Evolutionary conservation across 805 yeast genomes (phyloP), one percentile per base, ranked within the genome.

Genomic region (Candida boidinii): DNA sequence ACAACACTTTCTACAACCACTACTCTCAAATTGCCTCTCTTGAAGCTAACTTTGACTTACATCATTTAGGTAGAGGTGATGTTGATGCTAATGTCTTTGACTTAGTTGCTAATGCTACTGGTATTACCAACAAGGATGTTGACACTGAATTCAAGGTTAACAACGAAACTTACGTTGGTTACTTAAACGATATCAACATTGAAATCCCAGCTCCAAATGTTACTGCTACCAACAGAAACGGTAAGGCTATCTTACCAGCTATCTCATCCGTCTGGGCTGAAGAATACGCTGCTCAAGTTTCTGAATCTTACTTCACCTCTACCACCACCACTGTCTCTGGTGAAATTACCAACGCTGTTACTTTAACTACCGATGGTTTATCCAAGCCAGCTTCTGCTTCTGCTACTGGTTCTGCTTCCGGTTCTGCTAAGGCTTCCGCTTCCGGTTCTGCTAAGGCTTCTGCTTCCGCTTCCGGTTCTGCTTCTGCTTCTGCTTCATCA

Each of bases 41-140:
- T 30, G 61, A 66, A 54, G 70, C 66, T 35, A 70, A 70, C 64
- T 70, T 66, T 70, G 64, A 57, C 37, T 61, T 70, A 36, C 62
- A 65, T 25, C 52, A 62, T 38, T 60, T 70, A 38, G 76, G 76
- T 32, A 66, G 76, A 46, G 55, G 60, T 45, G 75, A 70, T 50
- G 62, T 63, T 41, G 60, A 54, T 33, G 73, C 76, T 30, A 70
- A 70, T 43, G 69, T 70, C 18, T 68, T 68, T 52, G 37, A 53
- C 31, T 16, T 58, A 17, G 58, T 68, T 38, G 70, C 73, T 37
- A 41, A 56, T 41, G 49, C 50, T 39, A 42, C 58, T 11, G 51
- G 48, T 34, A 42, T 57, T 30, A 39, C 47, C 19, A 58, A 58
- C 44, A 29, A 35, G 21, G 51, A 41, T 1, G 59, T 58, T 32